Evolutionary conservation across 2,329 filamentous ascomycete species (phyloP).

Genomic region (Neofusicoccum sp.): DNA sequence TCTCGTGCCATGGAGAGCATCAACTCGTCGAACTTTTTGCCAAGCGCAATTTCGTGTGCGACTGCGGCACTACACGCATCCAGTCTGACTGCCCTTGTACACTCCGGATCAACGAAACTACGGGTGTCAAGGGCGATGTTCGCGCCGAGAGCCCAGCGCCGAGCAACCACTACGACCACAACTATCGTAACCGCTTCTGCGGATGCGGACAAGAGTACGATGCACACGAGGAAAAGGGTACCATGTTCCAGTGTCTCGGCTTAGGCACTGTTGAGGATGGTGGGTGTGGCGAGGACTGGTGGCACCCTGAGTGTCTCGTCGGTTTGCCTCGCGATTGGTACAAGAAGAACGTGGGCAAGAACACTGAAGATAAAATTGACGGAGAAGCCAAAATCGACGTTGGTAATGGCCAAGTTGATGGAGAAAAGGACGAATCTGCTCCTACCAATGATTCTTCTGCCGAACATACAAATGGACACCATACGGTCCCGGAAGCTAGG

Average conservation of each 20-base stretch:
- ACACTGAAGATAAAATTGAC: constrained; percentile 20
- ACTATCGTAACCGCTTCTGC: constrained; percentile 91
- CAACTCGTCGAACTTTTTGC: constrained; percentile 91
- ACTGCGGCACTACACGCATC: constrained; percentile 86
- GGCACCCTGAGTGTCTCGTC: constrained; percentile 88
- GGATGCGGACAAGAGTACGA: constrained; percentile 87
- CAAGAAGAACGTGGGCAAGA: constrained; percentile 45
- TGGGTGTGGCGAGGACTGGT: constrained; percentile 97
- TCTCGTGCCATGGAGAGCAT: constrained; percentile 95
- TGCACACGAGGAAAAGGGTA: constrained; percentile 83
- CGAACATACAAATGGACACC: constrained; percentile 27
- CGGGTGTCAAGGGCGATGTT: constrained; percentile 73
- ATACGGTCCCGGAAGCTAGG: constrained; percentile 21
- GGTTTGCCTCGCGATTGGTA: constrained; percentile 74
- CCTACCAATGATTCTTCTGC: not conserved
- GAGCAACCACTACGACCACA: constrained; percentile 90
- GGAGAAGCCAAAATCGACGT: constrained; percentile 18
- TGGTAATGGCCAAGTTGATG: not conserved
- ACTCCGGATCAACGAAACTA: constrained; percentile 69
- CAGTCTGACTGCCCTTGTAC: constrained; percentile 69
- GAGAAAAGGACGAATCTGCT: not conserved
- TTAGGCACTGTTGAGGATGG: constrained; percentile 76
- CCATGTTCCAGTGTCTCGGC: constrained; percentile 96
- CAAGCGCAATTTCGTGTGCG: constrained; percentile 93
- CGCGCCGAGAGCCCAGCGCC: constrained; percentile 69